Conservation (phyloP, 371 early-diverging fungal genomes). For the Mucor racemosus region DNA sequence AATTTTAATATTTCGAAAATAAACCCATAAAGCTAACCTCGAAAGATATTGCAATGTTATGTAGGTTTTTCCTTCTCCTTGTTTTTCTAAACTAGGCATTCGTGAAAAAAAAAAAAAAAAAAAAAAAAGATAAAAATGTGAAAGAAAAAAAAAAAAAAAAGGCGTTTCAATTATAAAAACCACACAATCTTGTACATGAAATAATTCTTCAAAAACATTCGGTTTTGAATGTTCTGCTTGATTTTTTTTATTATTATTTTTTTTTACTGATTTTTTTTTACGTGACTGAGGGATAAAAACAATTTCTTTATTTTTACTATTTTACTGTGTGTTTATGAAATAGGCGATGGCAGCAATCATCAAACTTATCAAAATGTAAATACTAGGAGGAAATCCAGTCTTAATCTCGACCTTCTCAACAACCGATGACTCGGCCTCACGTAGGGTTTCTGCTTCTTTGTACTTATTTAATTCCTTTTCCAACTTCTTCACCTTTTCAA, state of each 20-base stretch:
- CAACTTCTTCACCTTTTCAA: constrained; percentile 20
- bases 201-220: neutral
- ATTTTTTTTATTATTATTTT: no score
- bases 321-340: constrained; percentile 8
- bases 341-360: constrained; percentile 28
- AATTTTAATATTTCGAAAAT: constrained; percentile 55
- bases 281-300: no score
- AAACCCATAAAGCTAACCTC: constrained; percentile 48
- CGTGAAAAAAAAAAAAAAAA: constrained; percentile 10
- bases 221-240: neutral
- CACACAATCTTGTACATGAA: neutral
- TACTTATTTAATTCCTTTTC: constrained; percentile 22
- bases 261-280: no score
- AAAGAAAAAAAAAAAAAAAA: constrained; percentile 14
- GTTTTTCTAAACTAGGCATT: constrained; percentile 28
- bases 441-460: constrained; percentile 19
- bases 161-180: constrained; percentile 7
- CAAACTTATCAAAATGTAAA: constrained; percentile 24
- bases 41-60: constrained; percentile 44
- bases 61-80: constrained; percentile 46
- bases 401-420: constrained; percentile 14
- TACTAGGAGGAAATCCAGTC: constrained; percentile 14
- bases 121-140: constrained; percentile 9
- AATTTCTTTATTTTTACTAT: no score
- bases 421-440: constrained; percentile 7